These are phyloP conservation scores for Alternaria ethzedia DNA, from an alignment of 2,329 filamentous ascomycete species.

Conservation along the genomic window DNA sequence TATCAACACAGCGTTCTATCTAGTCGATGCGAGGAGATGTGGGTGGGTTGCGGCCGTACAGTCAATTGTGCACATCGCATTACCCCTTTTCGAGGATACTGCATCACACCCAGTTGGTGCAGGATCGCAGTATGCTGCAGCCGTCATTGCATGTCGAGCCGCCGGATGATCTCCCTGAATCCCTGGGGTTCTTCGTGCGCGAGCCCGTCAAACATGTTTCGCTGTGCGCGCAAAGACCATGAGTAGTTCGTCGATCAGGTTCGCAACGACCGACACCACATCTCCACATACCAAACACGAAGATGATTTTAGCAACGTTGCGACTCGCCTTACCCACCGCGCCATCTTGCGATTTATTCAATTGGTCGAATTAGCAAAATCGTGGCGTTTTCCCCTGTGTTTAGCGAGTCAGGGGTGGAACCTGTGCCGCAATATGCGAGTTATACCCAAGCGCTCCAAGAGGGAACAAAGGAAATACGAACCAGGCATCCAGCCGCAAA, in stretches of 20 bases:
- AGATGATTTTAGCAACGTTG: background rate
- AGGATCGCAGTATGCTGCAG: background rate
- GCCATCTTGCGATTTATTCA: background rate
- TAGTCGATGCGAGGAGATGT: background rate
- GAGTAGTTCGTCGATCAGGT: conserved; percentile 1
- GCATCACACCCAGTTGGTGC: background rate
- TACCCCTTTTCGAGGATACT: background rate
- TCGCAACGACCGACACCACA: background rate
- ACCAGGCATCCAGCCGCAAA: background rate
- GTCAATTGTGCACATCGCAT: background rate
- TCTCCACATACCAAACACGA: background rate
- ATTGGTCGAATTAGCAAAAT: background rate
- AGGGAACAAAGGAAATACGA: background rate
- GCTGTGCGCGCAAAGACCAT: background rate
- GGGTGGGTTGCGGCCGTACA: background rate
- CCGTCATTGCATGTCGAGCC: background rate
- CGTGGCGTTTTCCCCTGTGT: background rate
- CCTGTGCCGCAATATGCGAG: background rate
- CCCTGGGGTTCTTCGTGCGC: background rate
- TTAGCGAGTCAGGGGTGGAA: background rate
- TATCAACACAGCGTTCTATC: background rate
- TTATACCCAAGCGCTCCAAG: background rate
- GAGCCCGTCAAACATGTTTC: background rate
- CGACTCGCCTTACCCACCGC: background rate
- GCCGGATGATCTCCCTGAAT: background rate